Conservation (phyloP, 345 rosid genomes). For the Brassica napus region Da-Ae NC_063434.1:11148001-11148500, state of each 20-base stretch:
- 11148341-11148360: constrained; percentile 53
- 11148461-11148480: constrained; percentile 55
- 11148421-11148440: constrained; percentile 52
- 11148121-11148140: constrained; percentile 4
- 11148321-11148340: constrained; percentile 57
- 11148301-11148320: constrained; percentile 50
- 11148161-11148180: constrained; percentile 2
- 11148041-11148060: constrained; percentile 10
- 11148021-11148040: constrained; percentile 18
- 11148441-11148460: constrained; percentile 47
- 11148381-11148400: constrained; percentile 46
- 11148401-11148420: constrained; percentile 55
- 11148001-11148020: constrained; percentile 29
- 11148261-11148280: constrained; percentile 75
- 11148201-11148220: constrained; percentile 61
- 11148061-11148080: neutral
- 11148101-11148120: neutral
- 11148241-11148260: constrained; percentile 98
- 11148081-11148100: constrained; percentile 2
- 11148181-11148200: constrained; percentile 31
- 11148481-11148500: constrained; percentile 58
- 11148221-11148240: constrained; percentile 80
- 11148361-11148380: constrained; percentile 69
- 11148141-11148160: constrained; percentile 7
- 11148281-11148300: constrained; percentile 51